phyloP scores from a whole-genome alignment of 768 basidiomycete species.

The Mycena crocata region DNA sequence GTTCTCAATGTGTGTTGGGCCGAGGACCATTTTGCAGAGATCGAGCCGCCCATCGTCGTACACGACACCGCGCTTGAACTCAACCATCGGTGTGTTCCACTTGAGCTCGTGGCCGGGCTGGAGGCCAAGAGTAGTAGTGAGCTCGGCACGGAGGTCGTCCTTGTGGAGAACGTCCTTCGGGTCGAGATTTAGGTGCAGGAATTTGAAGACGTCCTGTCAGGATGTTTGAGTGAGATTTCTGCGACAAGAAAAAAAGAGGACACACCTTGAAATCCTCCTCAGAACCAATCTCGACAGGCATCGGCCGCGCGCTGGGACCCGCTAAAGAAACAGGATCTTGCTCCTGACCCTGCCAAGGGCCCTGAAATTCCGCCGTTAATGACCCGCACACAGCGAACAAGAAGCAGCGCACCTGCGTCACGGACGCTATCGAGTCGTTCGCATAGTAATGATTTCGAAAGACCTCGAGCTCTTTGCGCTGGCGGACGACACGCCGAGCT shows the following conservation, averaged over 20 bases:
- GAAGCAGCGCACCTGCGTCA: slow-evolving; percentile 17
- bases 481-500: slow-evolving; percentile 22
- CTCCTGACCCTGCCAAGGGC: slow-evolving; percentile 22
- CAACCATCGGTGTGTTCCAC: slow-evolving; percentile 31
- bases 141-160: slow-evolving; percentile 16
- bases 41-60: slow-evolving; percentile 33
- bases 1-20: slow-evolving; percentile 31
- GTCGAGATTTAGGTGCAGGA: slow-evolving; percentile 26
- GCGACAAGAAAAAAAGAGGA: too few species aligned
- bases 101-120: slow-evolving; percentile 22
- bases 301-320: slow-evolving; percentile 23
- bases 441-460: neutral
- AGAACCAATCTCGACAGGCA: slow-evolving; percentile 32
- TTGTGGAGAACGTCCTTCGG: slow-evolving; percentile 26
- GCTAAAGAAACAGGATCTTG: slow-evolving; percentile 31
- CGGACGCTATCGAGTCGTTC: slow-evolving; percentile 11
- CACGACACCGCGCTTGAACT: slow-evolving; percentile 34
- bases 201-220: slow-evolving; percentile 30
- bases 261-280: slow-evolving; percentile 24
- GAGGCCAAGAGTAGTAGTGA: slow-evolving; percentile 18
- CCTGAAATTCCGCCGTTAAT: slow-evolving; percentile 1
- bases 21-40: slow-evolving; percentile 36
- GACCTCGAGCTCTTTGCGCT: slow-evolving; percentile 20
- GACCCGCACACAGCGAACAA: neutral
- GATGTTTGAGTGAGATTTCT: too few species aligned